Conservation (phyloP, 495 filamentous ascomycete genomes). For the Cetradonia linearis region DNA sequence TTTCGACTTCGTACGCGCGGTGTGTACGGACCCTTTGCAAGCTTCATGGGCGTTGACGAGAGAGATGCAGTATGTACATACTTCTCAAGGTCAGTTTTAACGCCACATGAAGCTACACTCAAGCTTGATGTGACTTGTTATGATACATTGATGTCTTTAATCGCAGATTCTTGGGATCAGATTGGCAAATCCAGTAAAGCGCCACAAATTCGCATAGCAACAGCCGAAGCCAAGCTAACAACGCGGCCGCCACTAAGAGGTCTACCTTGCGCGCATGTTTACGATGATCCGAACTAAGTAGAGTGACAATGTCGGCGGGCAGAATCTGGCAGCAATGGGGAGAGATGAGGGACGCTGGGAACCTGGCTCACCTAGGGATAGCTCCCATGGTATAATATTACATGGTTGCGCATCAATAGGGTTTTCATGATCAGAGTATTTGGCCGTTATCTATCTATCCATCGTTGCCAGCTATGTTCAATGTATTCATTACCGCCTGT, state of each 20-base stretch:
- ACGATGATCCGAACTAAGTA: background rate
- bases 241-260: slow-evolving; percentile 1
- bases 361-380: background rate
- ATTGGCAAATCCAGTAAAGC: slow-evolving; percentile 1
- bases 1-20: background rate
- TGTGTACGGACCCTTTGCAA: slow-evolving; percentile 12
- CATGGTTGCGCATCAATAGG: background rate
- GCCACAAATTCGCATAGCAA: slow-evolving; percentile 5
- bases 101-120: background rate
- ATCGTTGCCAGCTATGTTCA: background rate
- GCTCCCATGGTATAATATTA: background rate
- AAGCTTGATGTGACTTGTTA: background rate
- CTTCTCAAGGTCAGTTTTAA: background rate
- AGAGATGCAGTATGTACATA: background rate
- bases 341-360: background rate
- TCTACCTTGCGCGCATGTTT: background rate
- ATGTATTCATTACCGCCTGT: background rate
- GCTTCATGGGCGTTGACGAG: background rate
- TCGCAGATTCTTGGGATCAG: slow-evolving; percentile 2
- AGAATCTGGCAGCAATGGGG: background rate
- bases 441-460: background rate
- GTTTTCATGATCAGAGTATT: background rate
- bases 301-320: background rate
- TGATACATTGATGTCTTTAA: background rate
- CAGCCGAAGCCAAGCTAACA: slow-evolving; percentile 1